Evolutionary conservation across 1,284 basidiomycete species (phyloP).

Genomic region (Tylopilus sp.): DNA sequence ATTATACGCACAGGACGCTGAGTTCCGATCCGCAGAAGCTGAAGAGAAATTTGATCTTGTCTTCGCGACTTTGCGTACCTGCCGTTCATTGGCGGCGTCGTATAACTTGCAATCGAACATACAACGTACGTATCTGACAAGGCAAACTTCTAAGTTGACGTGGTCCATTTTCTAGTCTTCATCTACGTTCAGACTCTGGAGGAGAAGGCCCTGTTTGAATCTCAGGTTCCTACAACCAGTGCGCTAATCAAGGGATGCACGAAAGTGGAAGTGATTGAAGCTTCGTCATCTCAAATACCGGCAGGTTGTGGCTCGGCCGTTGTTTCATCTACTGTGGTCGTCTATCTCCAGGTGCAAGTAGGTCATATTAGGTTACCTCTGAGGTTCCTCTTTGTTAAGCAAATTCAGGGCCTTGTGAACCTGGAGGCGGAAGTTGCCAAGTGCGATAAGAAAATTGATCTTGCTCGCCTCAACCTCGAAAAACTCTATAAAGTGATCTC

Average conservation of each 20-base stretch:
- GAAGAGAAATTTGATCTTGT: conserved; percentile 91
- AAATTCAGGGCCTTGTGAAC: conserved; percentile 82
- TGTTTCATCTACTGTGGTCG: conserved; percentile 79
- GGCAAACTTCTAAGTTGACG: not conserved
- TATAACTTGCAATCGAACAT: conserved; percentile 94
- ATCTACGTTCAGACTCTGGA: conserved; percentile 78
- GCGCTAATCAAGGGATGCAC: conserved; percentile 94
- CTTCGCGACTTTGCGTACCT: conserved; percentile 83
- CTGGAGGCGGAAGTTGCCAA: conserved; percentile 88
- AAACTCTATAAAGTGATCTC: conserved; percentile 84
- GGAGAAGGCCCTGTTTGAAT: conserved; percentile 74
- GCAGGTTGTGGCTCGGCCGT: conserved; percentile 90
- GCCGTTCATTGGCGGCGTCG: conserved; percentile 90
- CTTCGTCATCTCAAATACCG: conserved; percentile 75
- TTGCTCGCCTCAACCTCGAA: conserved; percentile 75
- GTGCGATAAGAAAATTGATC: conserved; percentile 86
- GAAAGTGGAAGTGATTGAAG: conserved; percentile 69
- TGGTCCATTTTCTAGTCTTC: conserved; percentile 69
- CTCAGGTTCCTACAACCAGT: conserved; percentile 81
- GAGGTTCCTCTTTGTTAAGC: not conserved
- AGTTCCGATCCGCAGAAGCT: conserved; percentile 79
- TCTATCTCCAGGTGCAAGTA: conserved; percentile 89
- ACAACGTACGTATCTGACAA: conserved; percentile 65
- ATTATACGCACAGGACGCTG: conserved; percentile 59
- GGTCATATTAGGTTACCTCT: conserved; percentile 36